A percentile compares a stretch with the other conserved stretches of the same genome.
phyloP scores from a whole-genome alignment of 331 rosid genomes.

The Prunus yedoensis region DNA sequence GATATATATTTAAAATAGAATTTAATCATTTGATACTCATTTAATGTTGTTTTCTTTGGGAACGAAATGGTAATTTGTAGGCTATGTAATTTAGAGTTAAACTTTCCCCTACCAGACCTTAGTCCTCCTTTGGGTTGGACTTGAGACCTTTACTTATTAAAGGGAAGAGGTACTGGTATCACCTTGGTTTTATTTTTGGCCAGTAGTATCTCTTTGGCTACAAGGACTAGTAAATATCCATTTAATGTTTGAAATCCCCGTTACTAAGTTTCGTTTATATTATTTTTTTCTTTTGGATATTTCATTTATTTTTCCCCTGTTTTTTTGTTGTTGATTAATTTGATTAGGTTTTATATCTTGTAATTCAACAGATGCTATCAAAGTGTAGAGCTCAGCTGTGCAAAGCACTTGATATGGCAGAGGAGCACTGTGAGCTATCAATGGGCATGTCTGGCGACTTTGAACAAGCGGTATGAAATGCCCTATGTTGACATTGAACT shows the following conservation, averaged over 20 bases:
- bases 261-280: not conserved
- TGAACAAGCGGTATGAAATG: constrained; percentile 61
- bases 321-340: constrained; percentile 13
- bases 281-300: too few relatives aligned
- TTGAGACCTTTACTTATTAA: not conserved
- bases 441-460: constrained; percentile 96
- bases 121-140: not conserved
- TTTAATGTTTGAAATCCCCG: not conserved
- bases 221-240: not conserved
- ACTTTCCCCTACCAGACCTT: not conserved
- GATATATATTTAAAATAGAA: not conserved
- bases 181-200: too few relatives aligned
- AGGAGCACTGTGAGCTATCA: constrained; percentile 74
- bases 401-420: constrained; percentile 65
- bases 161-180: not conserved
- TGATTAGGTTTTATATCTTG: constrained; percentile 9
- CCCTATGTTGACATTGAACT: not conserved
- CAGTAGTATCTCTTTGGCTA: not conserved
- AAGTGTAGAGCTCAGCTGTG: constrained; percentile 75
- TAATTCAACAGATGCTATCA: constrained; percentile 48
- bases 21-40: not conserved
- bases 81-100: not conserved
- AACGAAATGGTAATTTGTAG: not conserved
- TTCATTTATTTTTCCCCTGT: not conserved
- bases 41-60: not conserved